phyloP scores from a whole-genome alignment of 441 rosid genomes.

The Eutrema salsugineum region DNA sequence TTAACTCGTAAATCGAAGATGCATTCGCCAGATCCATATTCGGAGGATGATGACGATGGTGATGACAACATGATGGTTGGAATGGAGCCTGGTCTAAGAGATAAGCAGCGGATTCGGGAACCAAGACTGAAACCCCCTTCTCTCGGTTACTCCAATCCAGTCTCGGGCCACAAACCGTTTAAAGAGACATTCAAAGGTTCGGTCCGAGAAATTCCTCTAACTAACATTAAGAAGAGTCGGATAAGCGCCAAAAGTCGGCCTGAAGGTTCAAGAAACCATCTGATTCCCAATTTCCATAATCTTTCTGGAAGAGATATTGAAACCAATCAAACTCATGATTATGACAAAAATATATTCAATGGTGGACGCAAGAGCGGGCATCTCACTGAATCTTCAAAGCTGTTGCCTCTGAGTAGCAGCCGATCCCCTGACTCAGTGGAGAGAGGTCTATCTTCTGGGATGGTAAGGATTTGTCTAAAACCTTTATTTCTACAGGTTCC shows the following conservation, averaged over 20 bases:
- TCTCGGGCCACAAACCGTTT: slow-evolving; percentile 35
- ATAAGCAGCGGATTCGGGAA: slow-evolving; percentile 38
- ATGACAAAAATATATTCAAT: slow-evolving; percentile 26
- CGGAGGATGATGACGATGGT: slow-evolving; percentile 38
- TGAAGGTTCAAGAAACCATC: slow-evolving; percentile 47
- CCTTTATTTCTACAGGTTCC: background rate
- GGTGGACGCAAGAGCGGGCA: slow-evolving; percentile 38
- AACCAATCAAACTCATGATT: slow-evolving; percentile 34
- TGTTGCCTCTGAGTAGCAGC: slow-evolving; percentile 30
- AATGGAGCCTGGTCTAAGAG: slow-evolving; percentile 44
- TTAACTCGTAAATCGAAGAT: slow-evolving; percentile 36
- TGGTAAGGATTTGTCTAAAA: slow-evolving; percentile 36
- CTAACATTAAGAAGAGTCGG: slow-evolving; percentile 36
- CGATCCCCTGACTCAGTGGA: slow-evolving; percentile 41
- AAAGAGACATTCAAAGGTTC: slow-evolving; percentile 39
- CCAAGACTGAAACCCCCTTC: slow-evolving; percentile 38
- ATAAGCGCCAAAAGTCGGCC: slow-evolving; percentile 41
- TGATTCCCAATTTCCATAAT: slow-evolving; percentile 33
- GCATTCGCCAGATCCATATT: slow-evolving; percentile 39
- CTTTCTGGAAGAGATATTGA: slow-evolving; percentile 26
- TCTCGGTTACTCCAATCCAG: slow-evolving; percentile 35
- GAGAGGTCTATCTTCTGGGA: slow-evolving; percentile 41
- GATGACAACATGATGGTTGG: slow-evolving; percentile 20
- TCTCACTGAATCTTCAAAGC: slow-evolving; percentile 40
- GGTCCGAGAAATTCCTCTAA: slow-evolving; percentile 38